A percentile compares a stretch with the other conserved stretches of the same genome.
Conservation (phyloP, 2,329 filamentous ascomycete species). For the Trichoderma semiorbis region DNA sequence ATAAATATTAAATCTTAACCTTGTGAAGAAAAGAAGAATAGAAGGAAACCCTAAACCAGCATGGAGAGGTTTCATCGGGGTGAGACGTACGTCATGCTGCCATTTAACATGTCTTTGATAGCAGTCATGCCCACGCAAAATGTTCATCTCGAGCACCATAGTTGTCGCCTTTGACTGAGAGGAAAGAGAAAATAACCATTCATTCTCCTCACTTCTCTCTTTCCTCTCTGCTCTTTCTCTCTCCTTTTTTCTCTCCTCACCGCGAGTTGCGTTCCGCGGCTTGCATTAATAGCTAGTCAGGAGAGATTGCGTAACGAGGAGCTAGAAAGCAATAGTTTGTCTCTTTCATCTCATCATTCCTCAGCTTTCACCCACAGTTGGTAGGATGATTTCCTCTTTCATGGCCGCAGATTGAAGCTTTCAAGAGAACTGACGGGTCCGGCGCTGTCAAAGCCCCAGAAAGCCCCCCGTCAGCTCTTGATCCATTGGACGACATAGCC, state of each 20-base stretch:
- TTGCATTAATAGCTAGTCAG: background rate
- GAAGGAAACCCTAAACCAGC: background rate
- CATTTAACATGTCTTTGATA: background rate
- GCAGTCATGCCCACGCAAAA: background rate
- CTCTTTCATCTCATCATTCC: background rate
- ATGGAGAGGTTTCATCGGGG: too few relatives aligned
- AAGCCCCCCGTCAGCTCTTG: background rate
- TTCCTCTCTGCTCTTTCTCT: background rate
- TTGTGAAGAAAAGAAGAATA: background rate
- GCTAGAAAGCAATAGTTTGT: slow-evolving; percentile 1
- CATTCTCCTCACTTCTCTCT: background rate
- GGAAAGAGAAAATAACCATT: background rate
- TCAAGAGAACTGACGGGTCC: background rate
- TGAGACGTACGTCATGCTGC: background rate
- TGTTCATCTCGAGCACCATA: background rate
- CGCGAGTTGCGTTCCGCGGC: background rate
- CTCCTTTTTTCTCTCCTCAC: background rate
- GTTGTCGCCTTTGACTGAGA: background rate
- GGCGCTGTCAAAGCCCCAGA: background rate
- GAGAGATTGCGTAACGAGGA: background rate
- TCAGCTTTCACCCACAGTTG: background rate
- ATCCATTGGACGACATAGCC: background rate
- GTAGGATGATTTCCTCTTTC: background rate
- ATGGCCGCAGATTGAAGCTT: background rate
- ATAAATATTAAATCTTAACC: background rate